These are phyloP conservation scores for Glarea lozoyensis DNA, from an alignment of 495 filamentous ascomycete species.

Conservation along the genomic window DNA sequence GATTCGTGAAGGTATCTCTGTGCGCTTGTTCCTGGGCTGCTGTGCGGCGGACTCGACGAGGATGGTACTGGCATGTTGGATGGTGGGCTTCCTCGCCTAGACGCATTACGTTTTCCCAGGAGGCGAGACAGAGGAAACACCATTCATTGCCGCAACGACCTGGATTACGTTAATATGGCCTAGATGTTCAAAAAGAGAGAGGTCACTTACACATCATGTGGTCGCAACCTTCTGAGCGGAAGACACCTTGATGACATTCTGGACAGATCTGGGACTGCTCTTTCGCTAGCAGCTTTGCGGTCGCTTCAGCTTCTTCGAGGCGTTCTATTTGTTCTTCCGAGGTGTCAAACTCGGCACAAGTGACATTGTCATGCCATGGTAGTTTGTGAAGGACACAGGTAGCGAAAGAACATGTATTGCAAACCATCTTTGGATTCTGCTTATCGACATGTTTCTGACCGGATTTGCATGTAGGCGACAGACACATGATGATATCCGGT, in stretches of 20 bases:
- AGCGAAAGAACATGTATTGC: slow-evolving; percentile 25
- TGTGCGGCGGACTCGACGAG: too few relatives aligned
- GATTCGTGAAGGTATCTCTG: too few relatives aligned
- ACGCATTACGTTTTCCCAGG: slow-evolving; percentile 31
- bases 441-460: slow-evolving; percentile 32
- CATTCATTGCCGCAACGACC: slow-evolving; percentile 34
- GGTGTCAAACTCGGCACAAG: slow-evolving; percentile 38
- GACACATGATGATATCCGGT: slow-evolving; percentile 34
- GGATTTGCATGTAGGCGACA: slow-evolving; percentile 29
- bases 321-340: slow-evolving; percentile 20
- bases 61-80: slow-evolving; percentile 9
- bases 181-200: background rate
- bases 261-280: slow-evolving; percentile 35
- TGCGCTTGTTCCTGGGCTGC: too few relatives aligned
- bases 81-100: slow-evolving; percentile 16
- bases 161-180: slow-evolving; percentile 2
- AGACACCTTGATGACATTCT: slow-evolving; percentile 31
- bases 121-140: slow-evolving; percentile 35
- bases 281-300: slow-evolving; percentile 29
- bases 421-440: slow-evolving; percentile 30
- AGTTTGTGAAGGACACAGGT: slow-evolving; percentile 35
- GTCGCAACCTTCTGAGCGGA: slow-evolving; percentile 38
- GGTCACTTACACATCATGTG: slow-evolving; percentile 35
- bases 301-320: slow-evolving; percentile 24
- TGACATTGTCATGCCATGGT: slow-evolving; percentile 37